Evolutionary conservation across 176 grass and related monocot genomes (phyloP).

Genomic region (Carex myosuroides): DNA sequence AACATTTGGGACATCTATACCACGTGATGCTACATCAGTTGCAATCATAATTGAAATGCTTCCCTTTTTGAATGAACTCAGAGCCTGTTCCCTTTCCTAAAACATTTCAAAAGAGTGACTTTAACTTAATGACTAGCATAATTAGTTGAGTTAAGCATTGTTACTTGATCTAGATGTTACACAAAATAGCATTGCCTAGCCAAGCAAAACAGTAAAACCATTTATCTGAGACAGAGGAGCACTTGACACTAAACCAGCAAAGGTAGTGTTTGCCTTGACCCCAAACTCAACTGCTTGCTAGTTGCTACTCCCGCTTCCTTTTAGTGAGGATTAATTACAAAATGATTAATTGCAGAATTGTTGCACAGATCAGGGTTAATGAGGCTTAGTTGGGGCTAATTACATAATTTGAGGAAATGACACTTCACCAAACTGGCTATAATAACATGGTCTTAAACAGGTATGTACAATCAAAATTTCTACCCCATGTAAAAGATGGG

Average conservation of each 20-base stretch:
- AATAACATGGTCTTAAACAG: background rate
- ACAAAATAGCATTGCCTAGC: background rate
- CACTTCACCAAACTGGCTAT: background rate
- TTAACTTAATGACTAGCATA: background rate
- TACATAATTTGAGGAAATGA: background rate
- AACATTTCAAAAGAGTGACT: constrained; percentile 5
- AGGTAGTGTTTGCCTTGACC: background rate
- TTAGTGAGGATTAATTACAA: background rate
- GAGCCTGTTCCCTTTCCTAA: constrained; percentile 62
- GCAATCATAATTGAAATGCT: constrained; percentile 56
- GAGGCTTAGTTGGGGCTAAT: background rate
- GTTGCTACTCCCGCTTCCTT: background rate
- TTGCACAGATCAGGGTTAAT: background rate
- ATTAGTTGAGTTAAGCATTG: background rate
- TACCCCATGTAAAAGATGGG: background rate
- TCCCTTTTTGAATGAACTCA: constrained; percentile 64
- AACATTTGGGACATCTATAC: constrained; percentile 72
- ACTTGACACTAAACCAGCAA: background rate
- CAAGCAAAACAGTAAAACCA: background rate
- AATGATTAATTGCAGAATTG: background rate
- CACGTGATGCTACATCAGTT: constrained; percentile 71
- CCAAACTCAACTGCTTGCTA: background rate
- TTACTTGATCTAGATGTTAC: background rate
- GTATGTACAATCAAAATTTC: background rate
- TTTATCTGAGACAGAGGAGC: background rate